Conservation (phyloP, 192 early-diverging fungal genomes). For the Backusella westeae region DNA sequence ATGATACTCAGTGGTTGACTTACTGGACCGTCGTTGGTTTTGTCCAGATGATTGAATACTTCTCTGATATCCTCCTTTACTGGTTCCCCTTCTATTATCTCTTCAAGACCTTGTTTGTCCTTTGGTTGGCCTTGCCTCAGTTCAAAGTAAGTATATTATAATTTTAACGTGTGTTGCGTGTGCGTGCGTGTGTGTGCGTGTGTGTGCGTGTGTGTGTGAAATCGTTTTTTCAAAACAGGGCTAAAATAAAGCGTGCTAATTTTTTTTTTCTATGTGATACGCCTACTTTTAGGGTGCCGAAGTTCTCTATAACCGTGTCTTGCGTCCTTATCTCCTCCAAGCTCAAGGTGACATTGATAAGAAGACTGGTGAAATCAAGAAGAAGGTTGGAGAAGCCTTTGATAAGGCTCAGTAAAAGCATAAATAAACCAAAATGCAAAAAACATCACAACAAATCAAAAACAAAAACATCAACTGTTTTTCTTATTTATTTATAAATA, state of each 20-base stretch:
- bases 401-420: not conserved
- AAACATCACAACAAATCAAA: constrained; percentile 4
- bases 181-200: no score
- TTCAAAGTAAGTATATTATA: constrained; percentile 47
- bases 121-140: constrained; percentile 81
- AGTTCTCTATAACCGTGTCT: constrained; percentile 68
- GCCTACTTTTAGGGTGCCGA: constrained; percentile 67
- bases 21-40: constrained; percentile 95
- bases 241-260: not conserved
- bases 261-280: constrained; percentile 6
- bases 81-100: constrained; percentile 96
- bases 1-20: constrained; percentile 88
- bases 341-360: constrained; percentile 43
- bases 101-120: constrained; percentile 86
- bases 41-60: constrained; percentile 86
- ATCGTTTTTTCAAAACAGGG: not conserved
- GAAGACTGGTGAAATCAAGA: constrained; percentile 31
- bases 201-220: not conserved
- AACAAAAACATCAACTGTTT: not conserved
- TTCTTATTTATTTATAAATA: not conserved
- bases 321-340: constrained; percentile 74
- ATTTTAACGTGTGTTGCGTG: no score
- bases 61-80: constrained; percentile 84
- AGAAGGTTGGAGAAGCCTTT: constrained; percentile 38
- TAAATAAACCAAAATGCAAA: not conserved